Evolutionary conservation across 1,284 basidiomycete genomes (phyloP).

Genomic region (Papiliotrema fonsecae): DNA sequence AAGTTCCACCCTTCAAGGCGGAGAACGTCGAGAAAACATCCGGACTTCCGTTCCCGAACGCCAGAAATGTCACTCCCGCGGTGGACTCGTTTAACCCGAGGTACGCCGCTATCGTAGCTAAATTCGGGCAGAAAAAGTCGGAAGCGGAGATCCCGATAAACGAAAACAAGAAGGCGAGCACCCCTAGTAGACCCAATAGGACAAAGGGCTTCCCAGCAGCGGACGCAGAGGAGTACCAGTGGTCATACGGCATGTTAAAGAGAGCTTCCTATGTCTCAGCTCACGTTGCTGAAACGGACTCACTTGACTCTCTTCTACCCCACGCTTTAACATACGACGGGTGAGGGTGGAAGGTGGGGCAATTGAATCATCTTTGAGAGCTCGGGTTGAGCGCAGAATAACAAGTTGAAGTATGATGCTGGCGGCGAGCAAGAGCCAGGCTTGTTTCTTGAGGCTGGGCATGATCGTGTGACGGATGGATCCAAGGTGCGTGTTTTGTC

Average conservation of each 20-base stretch:
- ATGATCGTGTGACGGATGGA: background rate
- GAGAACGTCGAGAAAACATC: constrained; percentile 93
- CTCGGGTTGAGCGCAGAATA: constrained; percentile 11
- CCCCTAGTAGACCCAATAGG: constrained; percentile 27
- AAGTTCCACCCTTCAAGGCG: constrained; percentile 79
- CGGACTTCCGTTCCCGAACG: constrained; percentile 88
- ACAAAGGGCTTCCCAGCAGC: constrained; percentile 26
- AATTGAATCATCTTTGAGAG: constrained; percentile 9
- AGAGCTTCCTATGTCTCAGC: constrained; percentile 6
- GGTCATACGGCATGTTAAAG: constrained; percentile 25
- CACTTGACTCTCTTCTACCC: too few species aligned
- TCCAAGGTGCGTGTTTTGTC: too few species aligned
- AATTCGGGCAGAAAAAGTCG: constrained; percentile 93
- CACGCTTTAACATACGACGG: too few species aligned
- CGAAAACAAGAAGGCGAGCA: constrained; percentile 55
- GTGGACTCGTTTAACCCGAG: constrained; percentile 83
- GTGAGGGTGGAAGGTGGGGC: background rate
- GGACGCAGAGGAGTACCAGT: constrained; percentile 27
- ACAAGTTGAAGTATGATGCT: constrained; percentile 28
- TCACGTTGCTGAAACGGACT: too few species aligned
- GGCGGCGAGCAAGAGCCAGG: constrained; percentile 30
- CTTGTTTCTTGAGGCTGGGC: constrained; percentile 5
- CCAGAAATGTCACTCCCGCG: constrained; percentile 87
- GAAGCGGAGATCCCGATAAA: constrained; percentile 84
- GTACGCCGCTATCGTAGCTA: constrained; percentile 74